These are phyloP conservation scores for Clonostachys solani DNA, from an alignment of 2,329 filamentous ascomycete genomes.

Conservation along the genomic window DNA sequence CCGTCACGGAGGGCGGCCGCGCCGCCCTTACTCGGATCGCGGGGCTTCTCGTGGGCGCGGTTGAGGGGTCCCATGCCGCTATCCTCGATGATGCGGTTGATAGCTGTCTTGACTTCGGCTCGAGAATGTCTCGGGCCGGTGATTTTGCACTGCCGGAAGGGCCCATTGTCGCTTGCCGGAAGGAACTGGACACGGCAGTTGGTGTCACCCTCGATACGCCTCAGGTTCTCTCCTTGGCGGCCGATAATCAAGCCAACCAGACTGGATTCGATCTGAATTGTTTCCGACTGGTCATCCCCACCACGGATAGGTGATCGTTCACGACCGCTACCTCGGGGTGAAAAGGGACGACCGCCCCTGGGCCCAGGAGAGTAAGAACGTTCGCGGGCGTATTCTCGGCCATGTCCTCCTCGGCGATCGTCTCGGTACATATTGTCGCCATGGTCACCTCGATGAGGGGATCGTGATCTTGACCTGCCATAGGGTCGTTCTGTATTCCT, in stretches of 20 bases:
- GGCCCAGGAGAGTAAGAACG: constrained; percentile 68
- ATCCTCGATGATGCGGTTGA: constrained; percentile 84
- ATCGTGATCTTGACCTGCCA: constrained; percentile 67
- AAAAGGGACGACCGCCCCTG: constrained; percentile 49
- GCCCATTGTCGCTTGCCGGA: constrained; percentile 68
- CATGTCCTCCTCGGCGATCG: constrained; percentile 65
- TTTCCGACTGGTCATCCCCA: constrained; percentile 69
- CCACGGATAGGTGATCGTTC: constrained; percentile 54
- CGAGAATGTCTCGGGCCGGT: constrained; percentile 69
- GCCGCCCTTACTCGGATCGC: constrained; percentile 30
- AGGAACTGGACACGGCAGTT: constrained; percentile 85
- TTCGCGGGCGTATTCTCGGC: constrained; percentile 49
- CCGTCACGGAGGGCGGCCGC: constrained; percentile 61
- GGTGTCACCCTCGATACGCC: constrained; percentile 79
- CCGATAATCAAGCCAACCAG: constrained; percentile 89
- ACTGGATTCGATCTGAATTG: constrained; percentile 80
- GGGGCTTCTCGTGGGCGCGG: constrained; percentile 34
- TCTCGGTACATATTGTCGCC: constrained; percentile 83
- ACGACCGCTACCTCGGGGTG: constrained; percentile 50
- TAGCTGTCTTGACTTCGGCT: constrained; percentile 75
- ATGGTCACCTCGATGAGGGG: constrained; percentile 67
- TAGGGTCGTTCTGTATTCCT: constrained; percentile 45
- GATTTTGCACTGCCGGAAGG: constrained; percentile 81
- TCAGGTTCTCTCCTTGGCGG: constrained; percentile 82
- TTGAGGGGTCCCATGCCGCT: constrained; percentile 49